Conservation (phyloP, 148 eudicot species). For the Rhododendron henanense region DNA sequence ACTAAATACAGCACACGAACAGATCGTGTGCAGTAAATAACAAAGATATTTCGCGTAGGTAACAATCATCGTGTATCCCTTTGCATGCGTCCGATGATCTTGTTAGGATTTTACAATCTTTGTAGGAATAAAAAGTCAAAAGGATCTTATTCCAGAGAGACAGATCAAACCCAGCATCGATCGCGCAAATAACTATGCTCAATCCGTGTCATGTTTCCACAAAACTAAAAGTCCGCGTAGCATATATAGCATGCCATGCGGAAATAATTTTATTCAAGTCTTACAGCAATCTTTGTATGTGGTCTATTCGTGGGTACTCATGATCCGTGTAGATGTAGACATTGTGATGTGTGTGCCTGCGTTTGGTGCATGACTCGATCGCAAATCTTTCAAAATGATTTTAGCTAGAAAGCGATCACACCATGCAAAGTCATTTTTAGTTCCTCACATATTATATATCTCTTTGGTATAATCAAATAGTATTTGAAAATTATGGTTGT, state of each 20-base stretch:
- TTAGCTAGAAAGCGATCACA: background rate
- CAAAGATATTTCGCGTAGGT: background rate
- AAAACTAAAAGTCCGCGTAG: background rate
- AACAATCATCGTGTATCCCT: background rate
- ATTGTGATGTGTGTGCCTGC: background rate
- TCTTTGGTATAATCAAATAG: background rate
- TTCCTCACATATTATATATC: background rate
- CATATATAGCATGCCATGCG: background rate
- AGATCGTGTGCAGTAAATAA: background rate
- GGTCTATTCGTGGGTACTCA: background rate
- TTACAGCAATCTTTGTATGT: background rate
- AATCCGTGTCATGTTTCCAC: background rate
- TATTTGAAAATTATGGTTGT: constrained; percentile 7
- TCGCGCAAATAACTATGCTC: background rate
- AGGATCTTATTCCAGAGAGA: background rate
- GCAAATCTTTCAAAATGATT: background rate
- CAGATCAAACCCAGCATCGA: background rate
- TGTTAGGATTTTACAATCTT: background rate
- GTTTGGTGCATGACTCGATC: background rate
- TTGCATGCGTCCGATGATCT: background rate
- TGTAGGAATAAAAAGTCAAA: background rate
- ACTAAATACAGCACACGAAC: background rate
- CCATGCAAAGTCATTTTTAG: constrained; percentile 3
- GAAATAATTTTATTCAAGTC: background rate
- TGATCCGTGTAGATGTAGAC: background rate